A percentile compares a stretch with the other conserved stretches of the same genome.
Conservation (phyloP, 2,329 filamentous ascomycete genomes). For the Apiospora koreana region DNA sequence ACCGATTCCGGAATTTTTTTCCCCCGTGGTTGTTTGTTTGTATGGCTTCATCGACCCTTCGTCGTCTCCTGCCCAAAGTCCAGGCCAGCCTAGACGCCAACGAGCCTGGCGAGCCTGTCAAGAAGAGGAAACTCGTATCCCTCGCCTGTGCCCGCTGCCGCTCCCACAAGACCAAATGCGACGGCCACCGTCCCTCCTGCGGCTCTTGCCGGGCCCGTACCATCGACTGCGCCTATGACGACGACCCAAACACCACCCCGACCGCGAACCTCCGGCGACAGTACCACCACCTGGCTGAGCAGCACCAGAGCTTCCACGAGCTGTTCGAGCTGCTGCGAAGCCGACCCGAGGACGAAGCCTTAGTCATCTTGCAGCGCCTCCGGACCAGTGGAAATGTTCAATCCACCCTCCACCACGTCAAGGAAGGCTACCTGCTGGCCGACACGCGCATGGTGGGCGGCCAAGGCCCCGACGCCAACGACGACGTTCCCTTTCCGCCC, state of each 20-base stretch:
- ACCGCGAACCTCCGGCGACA: constrained; percentile 11
- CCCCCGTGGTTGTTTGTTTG: not conserved
- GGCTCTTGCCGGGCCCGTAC: not conserved
- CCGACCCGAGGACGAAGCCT: constrained; percentile 12
- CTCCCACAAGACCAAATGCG: constrained; percentile 12
- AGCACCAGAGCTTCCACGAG: constrained; percentile 11
- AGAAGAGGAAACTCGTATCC: constrained; percentile 7
- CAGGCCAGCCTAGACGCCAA: not conserved
- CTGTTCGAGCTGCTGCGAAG: constrained; percentile 12
- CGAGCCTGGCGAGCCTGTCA: not conserved
- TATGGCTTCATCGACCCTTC: not conserved
- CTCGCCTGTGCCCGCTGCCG: constrained; percentile 14
- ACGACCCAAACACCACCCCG: constrained; percentile 13
- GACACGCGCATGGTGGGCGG: not conserved
- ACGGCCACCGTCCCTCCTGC: constrained; percentile 8
- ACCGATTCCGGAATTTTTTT: not conserved
- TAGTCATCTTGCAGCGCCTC: constrained; percentile 11
- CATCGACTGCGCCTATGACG: constrained; percentile 11
- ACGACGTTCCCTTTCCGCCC: not conserved
- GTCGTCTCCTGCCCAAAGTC: not conserved
- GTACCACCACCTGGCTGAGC: constrained; percentile 9
- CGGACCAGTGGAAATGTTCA: not conserved
- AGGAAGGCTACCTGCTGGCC: constrained; percentile 10
- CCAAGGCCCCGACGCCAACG: not conserved
- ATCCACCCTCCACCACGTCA: constrained; percentile 10